Percentiles rank a stretch among this genome's conserved stretches.
phyloP scores from a whole-genome alignment of 352 stramenopile genomes.

The Globisporangium carolinianum region DNA sequence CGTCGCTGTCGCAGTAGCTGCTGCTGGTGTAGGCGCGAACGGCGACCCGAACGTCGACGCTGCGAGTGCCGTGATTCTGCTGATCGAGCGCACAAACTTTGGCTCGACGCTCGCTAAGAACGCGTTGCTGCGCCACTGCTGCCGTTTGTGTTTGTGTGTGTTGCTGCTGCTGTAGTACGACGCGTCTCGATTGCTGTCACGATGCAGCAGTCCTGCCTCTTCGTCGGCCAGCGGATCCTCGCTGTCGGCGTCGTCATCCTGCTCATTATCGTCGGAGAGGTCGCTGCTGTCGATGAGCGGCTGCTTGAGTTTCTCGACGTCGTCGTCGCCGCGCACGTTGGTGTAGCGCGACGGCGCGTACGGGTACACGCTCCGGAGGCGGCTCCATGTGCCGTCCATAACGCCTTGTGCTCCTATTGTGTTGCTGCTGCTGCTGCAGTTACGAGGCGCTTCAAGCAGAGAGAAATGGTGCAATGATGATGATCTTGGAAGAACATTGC shows the following conservation, averaged over 20 bases:
- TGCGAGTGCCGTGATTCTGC: conserved; percentile 7
- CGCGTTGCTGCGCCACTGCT: not conserved
- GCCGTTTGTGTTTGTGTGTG: not conserved
- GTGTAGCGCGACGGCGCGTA: conserved; percentile 18
- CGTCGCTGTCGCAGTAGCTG: not conserved
- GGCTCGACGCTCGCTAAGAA: conserved; percentile 18
- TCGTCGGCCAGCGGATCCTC: conserved; percentile 10
- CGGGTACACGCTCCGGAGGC: conserved; percentile 18
- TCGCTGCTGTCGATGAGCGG: conserved; percentile 24
- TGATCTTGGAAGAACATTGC: not conserved
- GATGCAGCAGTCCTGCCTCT: conserved; percentile 7
- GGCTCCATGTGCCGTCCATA: conserved; percentile 11
- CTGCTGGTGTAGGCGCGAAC: not conserved
- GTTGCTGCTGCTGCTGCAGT: too few relatives aligned
- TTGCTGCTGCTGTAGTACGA: not conserved
- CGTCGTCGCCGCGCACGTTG: conserved; percentile 19
- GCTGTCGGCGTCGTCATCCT: conserved; percentile 2
- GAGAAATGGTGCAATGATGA: conserved; percentile 9
- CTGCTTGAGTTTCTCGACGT: conserved; percentile 27
- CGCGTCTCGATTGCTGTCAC: not conserved
- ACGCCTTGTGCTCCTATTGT: too few relatives aligned
- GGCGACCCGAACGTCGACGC: conserved; percentile 6
- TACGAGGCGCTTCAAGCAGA: not conserved
- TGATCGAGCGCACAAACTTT: conserved; percentile 18
- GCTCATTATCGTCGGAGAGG: conserved; percentile 6